These are phyloP conservation scores for Tephrocybe rancida DNA, from an alignment of 768 basidiomycete species.

Conservation along the genomic window DNA sequence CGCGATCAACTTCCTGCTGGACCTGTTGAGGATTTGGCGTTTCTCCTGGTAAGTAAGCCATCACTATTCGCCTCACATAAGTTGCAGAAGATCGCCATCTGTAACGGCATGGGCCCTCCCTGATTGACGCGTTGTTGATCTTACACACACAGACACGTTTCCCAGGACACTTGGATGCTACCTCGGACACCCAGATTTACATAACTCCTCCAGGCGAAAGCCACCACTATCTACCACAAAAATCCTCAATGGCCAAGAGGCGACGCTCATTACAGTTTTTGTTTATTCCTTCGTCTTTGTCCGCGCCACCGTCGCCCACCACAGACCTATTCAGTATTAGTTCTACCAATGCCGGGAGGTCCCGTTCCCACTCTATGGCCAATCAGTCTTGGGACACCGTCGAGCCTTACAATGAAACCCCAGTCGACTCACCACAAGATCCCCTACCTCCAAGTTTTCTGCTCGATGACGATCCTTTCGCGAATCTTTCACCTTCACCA, in stretches of 20 bases:
- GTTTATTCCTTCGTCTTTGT: conserved; percentile 49
- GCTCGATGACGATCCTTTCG: conserved; percentile 77
- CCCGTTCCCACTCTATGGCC: conserved; percentile 26
- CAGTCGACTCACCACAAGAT: conserved; percentile 17
- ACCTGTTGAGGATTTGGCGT: conserved; percentile 20
- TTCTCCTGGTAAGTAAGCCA: conserved; percentile 35
- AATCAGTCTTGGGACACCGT: conserved; percentile 15
- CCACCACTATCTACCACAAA: conserved; percentile 6
- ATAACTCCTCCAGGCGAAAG: conserved; percentile 12
- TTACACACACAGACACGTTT: conserved; percentile 20
- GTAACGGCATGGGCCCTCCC: conserved; percentile 5
- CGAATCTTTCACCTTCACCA: conserved; percentile 47
- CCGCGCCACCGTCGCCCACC: conserved; percentile 28
- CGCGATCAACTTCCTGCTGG: conserved; percentile 27
- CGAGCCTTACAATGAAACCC: conserved; percentile 19
- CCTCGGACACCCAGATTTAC: conserved; percentile 15
- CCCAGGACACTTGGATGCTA: conserved; percentile 14
- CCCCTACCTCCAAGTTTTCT: conserved; percentile 48
- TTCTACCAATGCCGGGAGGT: conserved; percentile 17
- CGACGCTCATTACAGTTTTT: conserved; percentile 57
- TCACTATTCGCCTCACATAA: conserved; percentile 11
- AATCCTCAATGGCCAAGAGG: conserved; percentile 43
- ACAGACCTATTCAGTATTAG: conserved; percentile 18
- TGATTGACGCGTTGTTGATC: conserved; percentile 20
- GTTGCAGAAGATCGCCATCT: conserved; percentile 1